Conservation (phyloP, 306 rosid genomes). For the Lagenaria siceraria region DNA sequence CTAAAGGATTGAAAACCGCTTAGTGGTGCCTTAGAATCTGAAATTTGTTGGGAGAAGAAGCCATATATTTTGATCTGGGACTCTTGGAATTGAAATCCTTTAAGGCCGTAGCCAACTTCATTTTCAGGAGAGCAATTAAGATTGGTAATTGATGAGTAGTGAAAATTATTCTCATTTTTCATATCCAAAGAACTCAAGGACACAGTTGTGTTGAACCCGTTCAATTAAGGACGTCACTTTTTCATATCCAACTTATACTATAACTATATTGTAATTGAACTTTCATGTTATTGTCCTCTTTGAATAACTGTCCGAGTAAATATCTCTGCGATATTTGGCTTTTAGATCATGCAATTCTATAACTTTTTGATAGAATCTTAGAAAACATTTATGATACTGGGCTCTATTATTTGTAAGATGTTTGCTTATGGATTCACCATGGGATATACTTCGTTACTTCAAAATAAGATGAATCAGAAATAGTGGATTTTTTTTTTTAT, state of each 20-base stretch:
- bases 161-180: neutral
- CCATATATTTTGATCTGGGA: neutral
- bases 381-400: neutral
- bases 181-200: too few relatives aligned
- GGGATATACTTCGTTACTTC: neutral
- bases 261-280: neutral
- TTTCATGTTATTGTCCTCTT: neutral
- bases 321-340: neutral
- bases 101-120: neutral
- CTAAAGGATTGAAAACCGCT: neutral
- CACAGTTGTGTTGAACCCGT: too few relatives aligned
- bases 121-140: neutral
- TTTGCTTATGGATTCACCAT: neutral
- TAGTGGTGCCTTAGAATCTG: neutral
- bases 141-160: neutral
- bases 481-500: neutral
- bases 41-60: neutral
- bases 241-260: neutral
- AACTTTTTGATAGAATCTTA: neutral
- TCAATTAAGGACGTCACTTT: too few relatives aligned
- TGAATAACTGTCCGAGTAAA: neutral
- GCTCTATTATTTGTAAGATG: neutral
- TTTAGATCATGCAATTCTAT: neutral
- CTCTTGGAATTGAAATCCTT: neutral
- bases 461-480: neutral